phyloP scores from a whole-genome alignment of 495 filamentous ascomycete species.

The Podospora conica region DNA sequence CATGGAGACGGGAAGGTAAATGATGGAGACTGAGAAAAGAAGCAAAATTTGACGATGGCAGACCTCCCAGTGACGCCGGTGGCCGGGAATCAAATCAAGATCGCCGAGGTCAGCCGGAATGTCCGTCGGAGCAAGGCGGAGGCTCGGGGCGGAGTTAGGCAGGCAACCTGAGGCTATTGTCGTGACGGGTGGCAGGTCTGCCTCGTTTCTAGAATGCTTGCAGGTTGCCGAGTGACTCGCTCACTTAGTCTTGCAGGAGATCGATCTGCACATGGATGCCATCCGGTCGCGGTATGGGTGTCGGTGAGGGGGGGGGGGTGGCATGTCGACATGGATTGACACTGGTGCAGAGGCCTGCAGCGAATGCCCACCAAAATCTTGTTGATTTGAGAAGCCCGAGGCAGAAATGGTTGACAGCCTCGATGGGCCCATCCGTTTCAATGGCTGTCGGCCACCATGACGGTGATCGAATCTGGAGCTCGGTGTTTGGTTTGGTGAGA shows the following conservation, averaged over 20 bases:
- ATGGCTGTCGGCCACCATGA: neutral
- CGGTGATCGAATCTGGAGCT: slow-evolving; percentile 5
- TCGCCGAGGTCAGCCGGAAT: neutral
- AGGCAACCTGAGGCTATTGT: neutral
- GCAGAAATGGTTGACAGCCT: neutral
- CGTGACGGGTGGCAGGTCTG: neutral
- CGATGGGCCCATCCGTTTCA: neutral
- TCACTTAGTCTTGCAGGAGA: neutral
- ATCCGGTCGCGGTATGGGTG: neutral
- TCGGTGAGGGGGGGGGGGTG: neutral
- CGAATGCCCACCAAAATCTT: neutral
- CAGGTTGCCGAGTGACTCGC: slow-evolving; percentile 1
- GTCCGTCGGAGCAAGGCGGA: slow-evolving; percentile 1
- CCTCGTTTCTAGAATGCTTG: neutral
- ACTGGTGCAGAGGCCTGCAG: neutral
- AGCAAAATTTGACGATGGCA: neutral
- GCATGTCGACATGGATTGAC: neutral
- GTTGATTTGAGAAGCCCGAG: neutral
- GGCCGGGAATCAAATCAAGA: neutral
- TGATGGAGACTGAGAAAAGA: neutral
- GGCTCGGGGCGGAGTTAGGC: neutral
- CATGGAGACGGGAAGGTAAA: too few species aligned
- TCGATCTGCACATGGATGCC: neutral
- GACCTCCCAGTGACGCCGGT: neutral
- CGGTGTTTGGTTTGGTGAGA: slow-evolving; percentile 1